Evolutionary conservation across 768 basidiomycete species (phyloP).

Genomic region (Collybia nuda): DNA sequence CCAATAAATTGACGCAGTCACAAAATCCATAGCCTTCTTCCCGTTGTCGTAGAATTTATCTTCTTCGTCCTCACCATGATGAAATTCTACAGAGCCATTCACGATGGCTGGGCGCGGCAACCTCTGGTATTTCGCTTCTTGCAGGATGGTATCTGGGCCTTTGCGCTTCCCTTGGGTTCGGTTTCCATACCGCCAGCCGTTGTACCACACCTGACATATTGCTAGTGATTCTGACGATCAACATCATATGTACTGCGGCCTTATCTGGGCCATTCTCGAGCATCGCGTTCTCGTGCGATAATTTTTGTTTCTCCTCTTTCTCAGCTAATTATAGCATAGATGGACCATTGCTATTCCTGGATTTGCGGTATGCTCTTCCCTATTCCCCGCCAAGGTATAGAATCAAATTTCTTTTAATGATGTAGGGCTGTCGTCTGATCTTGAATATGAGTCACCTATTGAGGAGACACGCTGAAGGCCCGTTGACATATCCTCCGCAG

Average conservation of each 20-base stretch:
- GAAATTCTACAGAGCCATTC: constrained; percentile 20
- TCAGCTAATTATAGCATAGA: constrained; percentile 4
- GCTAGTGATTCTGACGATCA: constrained; percentile 15
- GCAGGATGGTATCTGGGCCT: constrained; percentile 24
- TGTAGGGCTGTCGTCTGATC: constrained; percentile 23
- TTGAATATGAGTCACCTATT: constrained; percentile 23
- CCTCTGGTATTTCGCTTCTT: constrained; percentile 20
- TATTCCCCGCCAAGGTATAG: neutral
- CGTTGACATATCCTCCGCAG: too few relatives aligned
- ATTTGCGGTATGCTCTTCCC: constrained; percentile 16
- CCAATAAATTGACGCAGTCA: neutral
- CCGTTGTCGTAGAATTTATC: constrained; percentile 19
- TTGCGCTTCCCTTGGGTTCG: constrained; percentile 21
- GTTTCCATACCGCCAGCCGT: neutral
- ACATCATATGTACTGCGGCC: constrained; percentile 14
- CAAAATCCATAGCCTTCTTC: constrained; percentile 9
- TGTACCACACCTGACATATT: too few relatives aligned
- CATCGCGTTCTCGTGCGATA: constrained; percentile 17
- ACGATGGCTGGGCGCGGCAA: constrained; percentile 22
- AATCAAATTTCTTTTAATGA: neutral
- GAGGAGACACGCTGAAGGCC: neutral
- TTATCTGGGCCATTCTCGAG: constrained; percentile 14
- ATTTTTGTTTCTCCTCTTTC: neutral
- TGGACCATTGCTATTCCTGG: constrained; percentile 21
- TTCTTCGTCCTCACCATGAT: constrained; percentile 23